These are phyloP conservation scores for Mycena chlorophos DNA, from an alignment of 768 basidiomycete species.

Conservation along the genomic window DNA sequence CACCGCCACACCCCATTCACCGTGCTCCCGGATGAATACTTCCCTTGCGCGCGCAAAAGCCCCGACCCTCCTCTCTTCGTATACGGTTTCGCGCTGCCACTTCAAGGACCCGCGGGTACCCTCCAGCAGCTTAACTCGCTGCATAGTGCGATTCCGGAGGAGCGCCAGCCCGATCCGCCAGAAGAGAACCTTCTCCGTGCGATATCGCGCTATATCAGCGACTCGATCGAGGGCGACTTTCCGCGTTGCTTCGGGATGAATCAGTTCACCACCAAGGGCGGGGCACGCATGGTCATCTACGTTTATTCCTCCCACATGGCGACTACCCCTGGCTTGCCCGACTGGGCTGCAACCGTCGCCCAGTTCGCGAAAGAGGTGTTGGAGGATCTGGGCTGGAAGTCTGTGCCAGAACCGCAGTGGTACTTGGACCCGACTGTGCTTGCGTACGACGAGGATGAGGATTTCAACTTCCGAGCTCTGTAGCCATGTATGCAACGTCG, in stretches of 20 bases:
- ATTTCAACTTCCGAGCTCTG: too few relatives aligned
- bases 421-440: too few relatives aligned
- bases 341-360: neutral
- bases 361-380: neutral
- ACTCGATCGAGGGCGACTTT: neutral
- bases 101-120: neutral
- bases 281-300: neutral
- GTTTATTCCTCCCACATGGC: neutral
- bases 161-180: neutral
- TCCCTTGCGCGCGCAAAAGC: neutral
- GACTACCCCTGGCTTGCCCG: neutral
- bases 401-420: neutral
- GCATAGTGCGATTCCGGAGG: too few relatives aligned
- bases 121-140: neutral
- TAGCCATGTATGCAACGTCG: too few relatives aligned
- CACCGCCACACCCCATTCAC: neutral
- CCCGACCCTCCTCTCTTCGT: neutral
- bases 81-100: neutral
- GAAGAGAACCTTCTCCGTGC: neutral
- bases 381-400: neutral
- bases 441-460: too few relatives aligned
- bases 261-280: neutral
- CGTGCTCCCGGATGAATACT: neutral
- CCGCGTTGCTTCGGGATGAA: neutral
- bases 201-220: neutral